Conservation (phyloP, 441 rosid species). For the Manihot esculenta region DNA sequence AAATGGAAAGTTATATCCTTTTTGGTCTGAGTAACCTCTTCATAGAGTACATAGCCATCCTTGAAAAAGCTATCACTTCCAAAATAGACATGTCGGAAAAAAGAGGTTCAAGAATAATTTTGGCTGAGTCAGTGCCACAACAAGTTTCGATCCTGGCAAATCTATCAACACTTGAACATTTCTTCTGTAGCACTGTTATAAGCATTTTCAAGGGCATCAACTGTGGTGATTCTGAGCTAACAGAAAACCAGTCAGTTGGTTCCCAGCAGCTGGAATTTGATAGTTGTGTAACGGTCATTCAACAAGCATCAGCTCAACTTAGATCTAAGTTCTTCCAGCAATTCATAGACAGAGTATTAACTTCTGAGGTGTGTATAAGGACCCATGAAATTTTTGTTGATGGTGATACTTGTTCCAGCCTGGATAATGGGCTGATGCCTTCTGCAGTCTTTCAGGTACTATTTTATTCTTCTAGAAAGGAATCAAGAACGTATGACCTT, state of each 20-base stretch:
- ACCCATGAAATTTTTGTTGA: constrained; percentile 17
- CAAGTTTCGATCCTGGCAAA: constrained; percentile 52
- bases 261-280: constrained; percentile 39
- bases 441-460: constrained; percentile 52
- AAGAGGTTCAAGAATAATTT: constrained; percentile 29
- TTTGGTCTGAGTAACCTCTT: constrained; percentile 47
- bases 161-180: constrained; percentile 43
- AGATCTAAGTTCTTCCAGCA: constrained; percentile 47
- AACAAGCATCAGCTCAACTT: constrained; percentile 38
- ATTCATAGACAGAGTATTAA: constrained; percentile 33
- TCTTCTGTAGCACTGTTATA: constrained; percentile 35
- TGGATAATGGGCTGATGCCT: constrained; percentile 32
- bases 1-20: constrained; percentile 48
- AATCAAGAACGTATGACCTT: constrained; percentile 2
- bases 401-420: constrained; percentile 20
- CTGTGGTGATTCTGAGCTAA: constrained; percentile 23
- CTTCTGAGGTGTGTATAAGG: constrained; percentile 26
- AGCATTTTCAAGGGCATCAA: constrained; percentile 28
- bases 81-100: constrained; percentile 20
- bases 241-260: constrained; percentile 17
- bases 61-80: constrained; percentile 40
- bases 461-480: constrained; percentile 15
- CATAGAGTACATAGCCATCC: constrained; percentile 41
- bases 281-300: constrained; percentile 27
- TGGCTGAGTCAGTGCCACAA: constrained; percentile 35